These are phyloP conservation scores for Elsinoe necatrix DNA, from an alignment of 2,329 filamentous ascomycete species.

Conservation along the genomic window DNA sequence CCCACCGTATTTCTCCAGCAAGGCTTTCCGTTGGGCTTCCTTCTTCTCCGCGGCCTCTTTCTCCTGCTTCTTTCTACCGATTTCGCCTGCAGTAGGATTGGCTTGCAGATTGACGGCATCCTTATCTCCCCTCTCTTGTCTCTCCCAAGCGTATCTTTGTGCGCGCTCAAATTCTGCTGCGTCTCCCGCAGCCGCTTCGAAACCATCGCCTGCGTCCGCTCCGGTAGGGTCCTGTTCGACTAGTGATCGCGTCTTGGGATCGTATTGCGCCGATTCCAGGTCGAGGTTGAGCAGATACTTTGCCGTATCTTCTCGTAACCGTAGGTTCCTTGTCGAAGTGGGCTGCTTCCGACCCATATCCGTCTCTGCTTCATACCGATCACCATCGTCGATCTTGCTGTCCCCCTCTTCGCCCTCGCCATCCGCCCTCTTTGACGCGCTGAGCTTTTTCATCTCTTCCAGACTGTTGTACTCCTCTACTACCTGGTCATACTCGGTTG, in stretches of 20 bases:
- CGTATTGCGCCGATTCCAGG: slow-evolving; percentile 92
- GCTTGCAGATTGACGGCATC: slow-evolving; percentile 85
- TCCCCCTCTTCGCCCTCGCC: slow-evolving; percentile 36
- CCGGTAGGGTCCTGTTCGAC: slow-evolving; percentile 71
- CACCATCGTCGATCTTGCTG: slow-evolving; percentile 46
- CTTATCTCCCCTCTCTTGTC: slow-evolving; percentile 71
- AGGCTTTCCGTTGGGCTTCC: slow-evolving; percentile 56
- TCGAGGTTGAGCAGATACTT: slow-evolving; percentile 95
- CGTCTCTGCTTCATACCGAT: slow-evolving; percentile 80
- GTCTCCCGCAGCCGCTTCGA: slow-evolving; percentile 79
- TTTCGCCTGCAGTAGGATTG: slow-evolving; percentile 88
- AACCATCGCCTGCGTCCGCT: slow-evolving; percentile 85
- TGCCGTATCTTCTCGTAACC: slow-evolving; percentile 91
- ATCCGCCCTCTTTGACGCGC: slow-evolving; percentile 32
- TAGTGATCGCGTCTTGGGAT: slow-evolving; percentile 89
- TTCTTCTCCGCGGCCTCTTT: slow-evolving; percentile 64
- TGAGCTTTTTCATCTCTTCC: slow-evolving; percentile 58
- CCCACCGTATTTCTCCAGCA: slow-evolving; percentile 76
- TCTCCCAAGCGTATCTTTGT: slow-evolving; percentile 88
- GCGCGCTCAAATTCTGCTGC: slow-evolving; percentile 87
- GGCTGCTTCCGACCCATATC: slow-evolving; percentile 94
- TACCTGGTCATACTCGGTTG: slow-evolving; percentile 75
- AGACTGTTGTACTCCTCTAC: slow-evolving; percentile 82
- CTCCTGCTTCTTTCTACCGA: slow-evolving; percentile 68
- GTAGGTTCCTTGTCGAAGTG: slow-evolving; percentile 80